phyloP scores from a whole-genome alignment of 2,329 filamentous ascomycete species.

The Fusarium secorum region DNA sequence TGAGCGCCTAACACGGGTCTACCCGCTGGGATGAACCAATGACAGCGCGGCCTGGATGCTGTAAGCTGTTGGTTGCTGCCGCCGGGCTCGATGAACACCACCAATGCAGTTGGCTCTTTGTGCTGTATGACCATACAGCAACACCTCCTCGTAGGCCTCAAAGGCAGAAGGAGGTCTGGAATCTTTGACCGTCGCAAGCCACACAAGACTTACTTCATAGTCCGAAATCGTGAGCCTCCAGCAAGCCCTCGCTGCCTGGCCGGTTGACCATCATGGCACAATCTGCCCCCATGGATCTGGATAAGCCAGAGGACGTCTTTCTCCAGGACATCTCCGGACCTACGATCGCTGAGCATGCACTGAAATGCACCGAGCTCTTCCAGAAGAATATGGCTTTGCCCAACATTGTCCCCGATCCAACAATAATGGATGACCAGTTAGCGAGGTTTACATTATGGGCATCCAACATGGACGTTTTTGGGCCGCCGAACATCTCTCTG shows the following conservation, averaged over 20 bases:
- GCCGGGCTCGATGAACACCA: not conserved
- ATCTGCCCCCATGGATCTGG: not conserved
- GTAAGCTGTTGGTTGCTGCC: not conserved
- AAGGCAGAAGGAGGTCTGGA: not conserved
- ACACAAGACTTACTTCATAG: not conserved
- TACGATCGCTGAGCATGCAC: not conserved
- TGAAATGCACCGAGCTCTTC: not conserved
- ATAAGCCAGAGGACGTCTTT: not conserved
- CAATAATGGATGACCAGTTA: not conserved
- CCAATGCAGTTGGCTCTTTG: not conserved
- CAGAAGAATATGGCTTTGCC: not conserved
- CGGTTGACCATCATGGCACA: not conserved
- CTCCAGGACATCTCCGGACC: not conserved
- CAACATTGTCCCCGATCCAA: not conserved
- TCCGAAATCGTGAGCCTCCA: not conserved
- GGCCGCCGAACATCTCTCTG: not conserved
- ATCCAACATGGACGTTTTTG: constrained; percentile 2
- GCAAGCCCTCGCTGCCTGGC: not conserved
- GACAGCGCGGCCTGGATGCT: not conserved
- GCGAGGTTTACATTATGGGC: not conserved
- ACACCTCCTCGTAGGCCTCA: not conserved
- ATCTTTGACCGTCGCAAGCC: not conserved
- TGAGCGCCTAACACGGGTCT: not conserved
- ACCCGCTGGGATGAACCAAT: not conserved
- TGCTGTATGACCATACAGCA: not conserved